Evolutionary conservation across 768 basidiomycete genomes (phyloP), one percentile per base, ranked within the genome.

Genomic region (Tricholoma bakamatsutake): DNA sequence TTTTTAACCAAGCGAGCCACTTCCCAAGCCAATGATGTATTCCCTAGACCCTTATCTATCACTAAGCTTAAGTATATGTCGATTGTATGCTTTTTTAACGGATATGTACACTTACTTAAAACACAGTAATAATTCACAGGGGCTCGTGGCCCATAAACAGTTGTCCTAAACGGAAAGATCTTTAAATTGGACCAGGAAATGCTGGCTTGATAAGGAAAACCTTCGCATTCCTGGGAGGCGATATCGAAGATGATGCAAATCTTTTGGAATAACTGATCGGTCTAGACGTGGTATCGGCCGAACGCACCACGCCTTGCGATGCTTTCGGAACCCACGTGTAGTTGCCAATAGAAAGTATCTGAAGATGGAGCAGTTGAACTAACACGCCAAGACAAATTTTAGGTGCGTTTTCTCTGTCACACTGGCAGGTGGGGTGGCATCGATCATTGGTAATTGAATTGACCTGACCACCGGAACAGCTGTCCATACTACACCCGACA

Each of bases 21-120:
- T 28, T 28, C n/a, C 45, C 45, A 9, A 27, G 6, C 24, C 24
- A 13, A 27, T 13, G 24, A 27, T 24, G 17, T 42, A 9, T 11
- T 18, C 11, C 18, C 17, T 4, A 45, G 4, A 27, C 2, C 24
- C 45, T 59, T 35, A 62, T 53, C 53, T 55, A 50, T 45, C 12
- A 13, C 12, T 45, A 24, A 27, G 4, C 18, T 45, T 45, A n/a
- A n/a, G n/a, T n/a, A 45, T 27, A 11, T 21, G 9, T 5, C 8
- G 18, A 18, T 7, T n/a, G 40, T 37, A 5, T 37, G 13, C 13
- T 10, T 31, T 31, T 31, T 31, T 31, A 31, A 10, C 31, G 3
- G 10, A 31, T 10, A 31, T 31, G 8, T 31, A 31, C 3, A 24
- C 21, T 24, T 24, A 24, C 3, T 1, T 24, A 24, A 24, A 24